A percentile compares a stretch with the other conserved stretches of the same genome.
These are phyloP conservation scores for Pleurotus tuoliensis DNA, from an alignment of 768 basidiomycete species.

Conservation along the genomic window DNA sequence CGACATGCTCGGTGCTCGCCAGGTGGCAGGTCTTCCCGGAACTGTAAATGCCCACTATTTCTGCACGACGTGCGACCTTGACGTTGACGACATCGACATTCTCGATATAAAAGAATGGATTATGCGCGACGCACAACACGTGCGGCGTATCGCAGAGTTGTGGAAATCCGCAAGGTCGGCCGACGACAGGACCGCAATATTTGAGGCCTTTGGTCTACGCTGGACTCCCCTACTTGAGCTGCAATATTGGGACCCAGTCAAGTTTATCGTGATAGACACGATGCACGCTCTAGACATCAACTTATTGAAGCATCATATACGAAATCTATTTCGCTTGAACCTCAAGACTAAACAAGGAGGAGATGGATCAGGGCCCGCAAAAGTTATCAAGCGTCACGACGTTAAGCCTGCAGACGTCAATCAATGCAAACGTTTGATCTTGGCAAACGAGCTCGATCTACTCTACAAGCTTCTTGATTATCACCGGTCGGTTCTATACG, in stretches of 20 bases:
- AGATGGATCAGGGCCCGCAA: neutral
- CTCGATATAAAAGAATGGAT: constrained; percentile 15
- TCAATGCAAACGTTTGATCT: neutral
- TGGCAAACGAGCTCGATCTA: neutral
- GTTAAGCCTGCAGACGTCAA: neutral
- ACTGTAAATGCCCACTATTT: constrained; percentile 12
- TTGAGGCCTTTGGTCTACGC: constrained; percentile 19
- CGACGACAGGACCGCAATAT: constrained; percentile 6
- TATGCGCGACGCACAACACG: constrained; percentile 9
- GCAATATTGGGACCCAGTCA: constrained; percentile 30
- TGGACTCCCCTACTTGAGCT: constrained; percentile 27
- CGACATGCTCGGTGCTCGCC: constrained; percentile 3
- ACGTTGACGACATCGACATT: constrained; percentile 13
- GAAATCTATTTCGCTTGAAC: constrained; percentile 11
- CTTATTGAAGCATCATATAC: constrained; percentile 21
- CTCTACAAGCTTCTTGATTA: too few relatives aligned
- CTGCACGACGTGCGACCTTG: constrained; percentile 18
- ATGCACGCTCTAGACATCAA: constrained; percentile 36
- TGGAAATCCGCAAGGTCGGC: constrained; percentile 15
- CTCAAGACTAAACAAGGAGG: neutral
- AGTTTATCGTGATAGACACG: constrained; percentile 24
- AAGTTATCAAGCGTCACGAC: neutral
- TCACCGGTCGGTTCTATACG: too few relatives aligned
- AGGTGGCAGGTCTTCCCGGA: neutral
- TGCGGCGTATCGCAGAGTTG: constrained; percentile 9